Evolutionary conservation across 148 eudicot species (phyloP).

Genomic region (Fagopyrum homotropicum): DNA sequence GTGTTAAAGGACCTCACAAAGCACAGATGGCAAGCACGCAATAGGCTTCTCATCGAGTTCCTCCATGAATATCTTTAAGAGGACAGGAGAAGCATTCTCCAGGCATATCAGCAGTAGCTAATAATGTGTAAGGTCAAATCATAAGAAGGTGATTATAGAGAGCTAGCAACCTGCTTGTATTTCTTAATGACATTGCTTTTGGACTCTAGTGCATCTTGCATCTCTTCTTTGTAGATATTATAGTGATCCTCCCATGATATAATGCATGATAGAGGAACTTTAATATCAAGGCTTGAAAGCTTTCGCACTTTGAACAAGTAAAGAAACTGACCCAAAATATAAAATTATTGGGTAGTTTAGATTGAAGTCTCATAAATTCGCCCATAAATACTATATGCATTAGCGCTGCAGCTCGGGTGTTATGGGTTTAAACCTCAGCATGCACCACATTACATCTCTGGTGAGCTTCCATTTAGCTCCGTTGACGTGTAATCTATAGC

Average conservation of each 20-base stretch:
- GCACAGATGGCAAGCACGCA: slow-evolving; percentile 24
- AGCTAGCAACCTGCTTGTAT: slow-evolving; percentile 43
- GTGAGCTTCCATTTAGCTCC: no score
- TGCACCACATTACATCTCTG: no score
- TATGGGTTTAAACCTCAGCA: no score
- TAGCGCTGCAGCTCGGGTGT: no score
- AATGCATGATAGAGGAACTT: slow-evolving; percentile 22
- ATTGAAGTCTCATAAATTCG: no score
- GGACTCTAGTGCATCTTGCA: slow-evolving; percentile 24
- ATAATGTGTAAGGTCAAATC: no score
- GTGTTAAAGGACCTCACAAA: slow-evolving; percentile 22
- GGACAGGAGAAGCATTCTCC: slow-evolving; percentile 66
- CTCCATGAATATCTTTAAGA: slow-evolving; percentile 22
- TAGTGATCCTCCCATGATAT: slow-evolving; percentile 35
- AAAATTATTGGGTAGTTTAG: no score
- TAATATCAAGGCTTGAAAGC: slow-evolving; percentile 35
- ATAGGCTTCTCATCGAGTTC: slow-evolving; percentile 19
- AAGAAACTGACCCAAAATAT: not conserved
- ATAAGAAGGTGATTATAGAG: no score
- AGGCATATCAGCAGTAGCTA: slow-evolving; percentile 46
- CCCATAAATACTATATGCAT: no score
- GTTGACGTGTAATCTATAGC: no score
- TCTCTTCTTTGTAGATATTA: slow-evolving; percentile 23
- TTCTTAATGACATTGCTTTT: slow-evolving; percentile 25
- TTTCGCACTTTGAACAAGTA: slow-evolving; percentile 29